Percentiles rank a stretch among this genome's conserved stretches.
Evolutionary conservation across 1,284 basidiomycete genomes (phyloP).

Genomic region (Cryptococcus amylolentus): DNA sequence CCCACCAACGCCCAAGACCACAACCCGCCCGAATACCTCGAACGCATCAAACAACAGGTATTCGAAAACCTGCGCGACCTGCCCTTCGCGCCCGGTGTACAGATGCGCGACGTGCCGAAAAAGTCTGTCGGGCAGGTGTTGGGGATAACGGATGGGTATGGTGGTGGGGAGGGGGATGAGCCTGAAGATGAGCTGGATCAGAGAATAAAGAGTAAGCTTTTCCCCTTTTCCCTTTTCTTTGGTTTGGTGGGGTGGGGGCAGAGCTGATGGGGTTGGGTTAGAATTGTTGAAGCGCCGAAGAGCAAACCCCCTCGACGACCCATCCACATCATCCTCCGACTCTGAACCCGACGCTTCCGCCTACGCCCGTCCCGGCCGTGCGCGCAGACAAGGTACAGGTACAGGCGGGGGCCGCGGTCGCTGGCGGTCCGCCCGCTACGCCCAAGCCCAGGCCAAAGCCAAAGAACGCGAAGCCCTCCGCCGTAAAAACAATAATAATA

Average conservation of each 20-base stretch:
- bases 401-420: not conserved
- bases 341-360: conserved; percentile 22
- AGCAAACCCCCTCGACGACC: not conserved
- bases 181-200: conserved; percentile 48
- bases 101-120: conserved; percentile 76
- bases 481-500: not conserved
- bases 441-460: not conserved
- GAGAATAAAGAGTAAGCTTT: conserved; percentile 41
- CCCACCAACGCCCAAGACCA: conserved; percentile 92
- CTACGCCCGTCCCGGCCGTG: conserved; percentile 16
- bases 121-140: conserved; percentile 37
- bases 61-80: conserved; percentile 75
- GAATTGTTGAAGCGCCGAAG: conserved; percentile 24
- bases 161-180: conserved; percentile 39
- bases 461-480: too few species aligned
- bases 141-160: conserved; percentile 28
- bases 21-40: conserved; percentile 79
- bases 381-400: conserved; percentile 22
- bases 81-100: conserved; percentile 78
- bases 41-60: conserved; percentile 73
- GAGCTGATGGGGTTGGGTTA: conserved; percentile 2
- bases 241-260: not conserved
- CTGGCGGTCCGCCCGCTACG: not conserved
- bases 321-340: conserved; percentile 3
- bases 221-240: not conserved